Evolutionary conservation across 2,329 filamentous ascomycete species (phyloP), one percentile per base, ranked within the genome.

Genomic region (Rhexocercosporidium sp.): DNA sequence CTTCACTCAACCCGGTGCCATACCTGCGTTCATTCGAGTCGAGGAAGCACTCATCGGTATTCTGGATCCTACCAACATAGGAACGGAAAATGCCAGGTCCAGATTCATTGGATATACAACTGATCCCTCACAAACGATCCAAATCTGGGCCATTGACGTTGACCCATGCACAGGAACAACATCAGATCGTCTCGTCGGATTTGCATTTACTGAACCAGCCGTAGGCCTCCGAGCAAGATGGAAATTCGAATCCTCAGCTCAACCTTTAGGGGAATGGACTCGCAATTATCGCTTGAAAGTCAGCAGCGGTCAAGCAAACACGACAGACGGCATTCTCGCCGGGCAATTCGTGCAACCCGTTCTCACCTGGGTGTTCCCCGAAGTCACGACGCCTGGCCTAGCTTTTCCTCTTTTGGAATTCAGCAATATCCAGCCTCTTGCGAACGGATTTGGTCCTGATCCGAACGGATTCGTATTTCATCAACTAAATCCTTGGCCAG

Each of bases 21-120:
- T 53, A 53, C 49, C 49, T 27, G 49, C 49, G 20, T 53, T 53
- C 16, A 53, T 53, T 53, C 49, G 49, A 27, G 49, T 53, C 6
- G 49, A 53, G 49, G 49, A 25, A 25, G 49, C 49, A 53, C 49
- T 53, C 49, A 53, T 53, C 49, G 49, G 49, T 53, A 53, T 53
- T 16, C 8, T 53, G 20, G 49, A 53, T 31, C 49, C 49, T 31
- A 53, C 49, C 27, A 53, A 53, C 27, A 53, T 53, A 53, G 49
- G 49, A 25, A 25, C 27, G 12, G 49, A 53, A 20, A n/a, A 31
- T 27, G 49, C 49, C 20, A 25, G 49, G 20, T 53, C 49, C 20
- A 53, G 49, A 53, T 53, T 53, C 49, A 53, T 53, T 31, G 49
- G 49, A 25, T 53, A 27, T 53, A 53, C 49, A 25, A 53, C 49